Evolutionary conservation across 371 early-diverging fungal genomes (phyloP).

Genomic region (Apophysomyces trapeziformis): DNA sequence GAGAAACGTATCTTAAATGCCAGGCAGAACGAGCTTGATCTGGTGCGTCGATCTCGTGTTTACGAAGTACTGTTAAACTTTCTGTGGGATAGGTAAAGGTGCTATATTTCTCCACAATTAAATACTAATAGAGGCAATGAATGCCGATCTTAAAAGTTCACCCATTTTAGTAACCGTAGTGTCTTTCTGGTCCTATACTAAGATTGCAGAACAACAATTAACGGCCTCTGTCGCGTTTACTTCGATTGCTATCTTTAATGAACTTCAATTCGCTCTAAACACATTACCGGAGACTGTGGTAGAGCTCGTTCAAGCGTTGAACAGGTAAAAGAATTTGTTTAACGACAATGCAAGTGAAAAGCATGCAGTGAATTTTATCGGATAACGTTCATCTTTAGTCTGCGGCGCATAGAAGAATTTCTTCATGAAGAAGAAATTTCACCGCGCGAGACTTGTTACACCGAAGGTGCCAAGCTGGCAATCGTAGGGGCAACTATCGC

Average conservation of each 20-base stretch:
- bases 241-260: constrained; percentile 55
- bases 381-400: constrained; percentile 14
- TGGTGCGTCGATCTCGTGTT: constrained; percentile 25
- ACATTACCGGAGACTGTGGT: constrained; percentile 54
- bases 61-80: constrained; percentile 14
- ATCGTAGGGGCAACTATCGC: constrained; percentile 49
- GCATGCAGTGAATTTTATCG: too few species aligned
- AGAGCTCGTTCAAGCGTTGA: constrained; percentile 27
- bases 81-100: constrained; percentile 30
- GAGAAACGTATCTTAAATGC: constrained; percentile 45
- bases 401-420: constrained; percentile 66
- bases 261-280: constrained; percentile 55
- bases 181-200: constrained; percentile 57
- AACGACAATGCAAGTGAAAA: not conserved
- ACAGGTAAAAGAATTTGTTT: constrained; percentile 22
- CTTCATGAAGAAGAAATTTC: constrained; percentile 72
- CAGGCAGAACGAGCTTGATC: constrained; percentile 53
- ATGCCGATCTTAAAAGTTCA: constrained; percentile 23
- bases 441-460: constrained; percentile 30
- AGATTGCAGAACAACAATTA: constrained; percentile 49
- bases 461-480: constrained; percentile 32
- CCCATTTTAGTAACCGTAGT: constrained; percentile 56
- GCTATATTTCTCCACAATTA: not conserved
- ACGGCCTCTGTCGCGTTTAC: constrained; percentile 63
- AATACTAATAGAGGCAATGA: not conserved